Base-by-base conservation (phyloP, 257 asterid species). In the Fraxinus excelsior region DNA sequence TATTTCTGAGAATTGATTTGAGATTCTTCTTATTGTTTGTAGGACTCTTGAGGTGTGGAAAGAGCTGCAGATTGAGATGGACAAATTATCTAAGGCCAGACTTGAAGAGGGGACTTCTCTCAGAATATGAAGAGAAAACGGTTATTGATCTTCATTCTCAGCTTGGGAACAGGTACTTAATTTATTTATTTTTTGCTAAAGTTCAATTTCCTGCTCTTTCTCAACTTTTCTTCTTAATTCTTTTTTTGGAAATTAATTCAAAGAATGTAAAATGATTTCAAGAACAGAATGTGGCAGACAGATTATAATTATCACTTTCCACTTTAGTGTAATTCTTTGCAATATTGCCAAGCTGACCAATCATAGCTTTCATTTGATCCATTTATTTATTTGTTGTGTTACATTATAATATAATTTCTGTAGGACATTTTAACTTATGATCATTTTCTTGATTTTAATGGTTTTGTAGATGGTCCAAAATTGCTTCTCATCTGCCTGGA, bases 81-180 rank as follows among this genome's bases (percentile, higher is more conserved):
- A 92, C 97, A 7, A 94, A 94, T 68, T 94, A 94, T 76, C 85
- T 94, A 5, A 89, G 99, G 77, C 99, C 99, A 66, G 99, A 91
- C 79, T 90, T 94, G 81, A 94, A 94, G 75, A 90, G 99, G 82
- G 99, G 99, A 0, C 88, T 94, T 21, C 88, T 95, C 21, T 92
- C 99, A 0, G 98, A 95, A 21, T 80, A 82, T 80, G 99, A 95
- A 83, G 99, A 95, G 77, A 92, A 91, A 38, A 88, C 87, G 92
- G 99, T 95, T 21, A 95, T 95, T 90, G 99, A 95, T 86, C 97
- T 95, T 62, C 99, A 92, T 87, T 94, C 98, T 82, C 96, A 92
- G 73, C 97, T 95, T 56, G 99, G 99, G 71, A 92, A 95, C 88
- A 94, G 97, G 99, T 92, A 44, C 8, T 14, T 25, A 46, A 46